Evolutionary conservation across 768 basidiomycete species (phyloP).

Genomic region (Chlorophyllum brunneum): DNA sequence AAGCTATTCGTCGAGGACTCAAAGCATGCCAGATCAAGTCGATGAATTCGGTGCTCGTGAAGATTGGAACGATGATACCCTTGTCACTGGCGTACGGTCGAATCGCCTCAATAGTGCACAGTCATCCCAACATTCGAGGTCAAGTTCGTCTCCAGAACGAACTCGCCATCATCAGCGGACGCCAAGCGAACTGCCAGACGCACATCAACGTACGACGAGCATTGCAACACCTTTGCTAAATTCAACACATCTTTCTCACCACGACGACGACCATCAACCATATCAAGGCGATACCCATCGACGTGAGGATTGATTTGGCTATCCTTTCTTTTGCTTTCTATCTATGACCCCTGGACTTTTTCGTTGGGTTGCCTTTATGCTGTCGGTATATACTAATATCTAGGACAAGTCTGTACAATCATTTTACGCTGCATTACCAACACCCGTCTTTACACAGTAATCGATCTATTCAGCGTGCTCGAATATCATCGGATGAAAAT

Average conservation of each 20-base stretch:
- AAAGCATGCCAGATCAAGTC: background rate
- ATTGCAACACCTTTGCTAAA: slow-evolving; percentile 2
- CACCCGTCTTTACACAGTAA: slow-evolving; percentile 3
- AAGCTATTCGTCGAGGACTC: slow-evolving; percentile 11
- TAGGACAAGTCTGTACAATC: slow-evolving; percentile 6
- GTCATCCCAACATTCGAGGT: slow-evolving; percentile 5
- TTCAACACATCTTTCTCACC: background rate
- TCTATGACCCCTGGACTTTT: no score
- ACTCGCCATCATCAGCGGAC: slow-evolving; percentile 6
- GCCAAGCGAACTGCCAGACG: slow-evolving; percentile 1
- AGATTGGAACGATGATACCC: slow-evolving; percentile 20
- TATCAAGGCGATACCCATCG: background rate
- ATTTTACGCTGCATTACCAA: background rate
- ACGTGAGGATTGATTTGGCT: no score
- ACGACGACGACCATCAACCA: background rate
- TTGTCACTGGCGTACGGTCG: slow-evolving; percentile 9
- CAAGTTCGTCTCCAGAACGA: background rate
- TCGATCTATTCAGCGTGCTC: background rate
- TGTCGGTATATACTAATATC: slow-evolving; percentile 5
- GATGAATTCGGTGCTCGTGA: slow-evolving; percentile 15
- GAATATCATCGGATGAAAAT: background rate
- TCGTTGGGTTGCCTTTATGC: no score
- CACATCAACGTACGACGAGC: slow-evolving; percentile 3
- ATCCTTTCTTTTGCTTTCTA: no score
- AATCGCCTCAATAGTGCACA: background rate